Base-by-base conservation (phyloP, 306 rosid genomes). In the Pyrus communis region DNA sequence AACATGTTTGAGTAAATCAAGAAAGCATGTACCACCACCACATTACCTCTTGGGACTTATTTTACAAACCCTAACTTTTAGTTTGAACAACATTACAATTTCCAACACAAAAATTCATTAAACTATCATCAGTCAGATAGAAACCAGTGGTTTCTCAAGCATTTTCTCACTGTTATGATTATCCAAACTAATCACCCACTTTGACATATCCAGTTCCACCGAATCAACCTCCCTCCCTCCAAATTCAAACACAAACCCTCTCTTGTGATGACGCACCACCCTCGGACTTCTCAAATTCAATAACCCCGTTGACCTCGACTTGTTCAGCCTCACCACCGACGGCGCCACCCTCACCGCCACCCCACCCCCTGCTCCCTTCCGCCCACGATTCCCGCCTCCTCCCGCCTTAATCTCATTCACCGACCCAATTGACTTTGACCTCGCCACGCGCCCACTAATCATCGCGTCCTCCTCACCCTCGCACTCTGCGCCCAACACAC, bases 281-380 rank as follows among this genome's bases (percentile, higher is more conserved):
- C 67, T 22, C 3, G 80, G 75, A 60, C 85, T 80, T 3, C 65
- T 85, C 79, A 83, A 28, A 6, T 68, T 85, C 79, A 83, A 40
- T 7, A 82, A 78, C 27, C 95, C 92, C 84, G 82, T 80, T 3
- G 97, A 91, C 78, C 90, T 88, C n/a, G 97, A 93, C 81, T 87
- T 90, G 42, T 71, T 85, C 18, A 89, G 69, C 80, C 69, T 83
- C 80, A 57, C 55, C 40, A 61, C 73, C 5, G 76, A 7, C 19
- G 57, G 58, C 77, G 30, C 66, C 84, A 43, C 58, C 84, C 59
- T 84, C 77, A 81, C 78, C 2, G 81, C 80, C 35, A 80, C 76
- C 28, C 78, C 62, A 1, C 81, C 9, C 18, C 55, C 81, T 2
- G 74, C 69, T 52, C 78, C 85, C 68, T 77, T 86, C 61, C 85